These are phyloP conservation scores for Mimosa bimucronata DNA, from an alignment of 306 rosid genomes.

Conservation along the genomic window DNA sequence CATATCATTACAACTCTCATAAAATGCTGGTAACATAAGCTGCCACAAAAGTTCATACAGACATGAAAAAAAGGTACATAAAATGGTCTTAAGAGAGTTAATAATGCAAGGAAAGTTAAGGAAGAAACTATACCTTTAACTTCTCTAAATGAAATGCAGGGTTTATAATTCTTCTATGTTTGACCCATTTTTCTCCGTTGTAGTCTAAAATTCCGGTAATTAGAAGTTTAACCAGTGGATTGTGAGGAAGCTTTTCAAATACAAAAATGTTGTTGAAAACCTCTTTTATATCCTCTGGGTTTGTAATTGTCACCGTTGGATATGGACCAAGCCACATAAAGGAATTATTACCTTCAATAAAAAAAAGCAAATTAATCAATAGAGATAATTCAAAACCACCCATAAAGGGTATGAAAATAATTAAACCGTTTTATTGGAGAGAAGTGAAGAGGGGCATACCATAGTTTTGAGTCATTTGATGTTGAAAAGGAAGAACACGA, in stretches of 20 bases:
- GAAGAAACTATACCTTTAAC: conserved; percentile 47
- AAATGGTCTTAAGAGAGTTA: neutral
- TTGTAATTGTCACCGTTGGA: conserved; percentile 33
- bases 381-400: neutral
- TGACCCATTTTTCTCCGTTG: conserved; percentile 53
- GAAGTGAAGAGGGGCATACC: neutral
- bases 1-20: conserved; percentile 28
- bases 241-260: neutral
- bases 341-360: conserved; percentile 44
- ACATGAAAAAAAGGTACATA: neutral
- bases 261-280: conserved; percentile 23
- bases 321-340: conserved; percentile 45
- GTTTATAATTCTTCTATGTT: conserved; percentile 47
- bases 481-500: neutral
- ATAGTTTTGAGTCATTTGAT: neutral
- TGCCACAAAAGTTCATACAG: neutral
- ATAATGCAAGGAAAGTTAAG: neutral
- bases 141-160: conserved; percentile 51
- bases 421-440: too few relatives aligned
- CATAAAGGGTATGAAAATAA: neutral
- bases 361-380: neutral
- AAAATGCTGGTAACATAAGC: conserved; percentile 37
- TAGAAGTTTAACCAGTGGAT: conserved; percentile 26
- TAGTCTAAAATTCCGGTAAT: conserved; percentile 1
- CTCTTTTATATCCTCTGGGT: conserved; percentile 44